Conservation (phyloP, 164 flowering plant genomes). For the Stephania cephalantha region DNA sequence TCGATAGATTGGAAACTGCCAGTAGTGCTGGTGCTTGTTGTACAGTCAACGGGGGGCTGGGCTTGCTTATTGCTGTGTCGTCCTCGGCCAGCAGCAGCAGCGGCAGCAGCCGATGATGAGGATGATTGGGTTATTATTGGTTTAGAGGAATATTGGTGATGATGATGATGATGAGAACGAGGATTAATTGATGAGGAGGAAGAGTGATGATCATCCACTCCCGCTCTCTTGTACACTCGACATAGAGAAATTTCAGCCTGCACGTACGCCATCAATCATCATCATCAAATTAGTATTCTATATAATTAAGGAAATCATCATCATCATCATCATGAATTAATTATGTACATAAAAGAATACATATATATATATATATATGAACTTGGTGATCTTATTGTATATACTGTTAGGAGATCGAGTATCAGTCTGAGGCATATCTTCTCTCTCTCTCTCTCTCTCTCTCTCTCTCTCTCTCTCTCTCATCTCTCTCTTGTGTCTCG, state of each 20-base stretch:
- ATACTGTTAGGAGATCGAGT: too few species aligned
- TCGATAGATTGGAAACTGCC: slow-evolving; percentile 16
- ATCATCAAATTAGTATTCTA: not conserved
- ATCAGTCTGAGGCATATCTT: not conserved
- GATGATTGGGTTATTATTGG: slow-evolving; percentile 18
- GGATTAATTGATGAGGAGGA: slow-evolving; percentile 64
- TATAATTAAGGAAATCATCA: not conserved
- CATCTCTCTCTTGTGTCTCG: not conserved
- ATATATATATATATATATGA: too few species aligned
- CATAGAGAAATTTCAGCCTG: slow-evolving; percentile 91
- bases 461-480: not conserved
- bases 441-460: not conserved
- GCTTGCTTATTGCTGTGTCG: slow-evolving; percentile 3
- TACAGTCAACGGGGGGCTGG: not conserved
- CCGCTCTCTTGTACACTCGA: slow-evolving; percentile 87
- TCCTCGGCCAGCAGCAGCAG: not conserved
- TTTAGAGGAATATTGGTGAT: slow-evolving; percentile 36
- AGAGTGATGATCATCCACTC: slow-evolving; percentile 70
- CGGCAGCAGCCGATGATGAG: too few species aligned
- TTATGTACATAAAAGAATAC: too few species aligned
- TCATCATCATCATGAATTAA: not conserved
- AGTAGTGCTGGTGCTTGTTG: slow-evolving; percentile 5
- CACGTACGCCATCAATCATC: not conserved
- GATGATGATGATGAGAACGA: slow-evolving; percentile 23
- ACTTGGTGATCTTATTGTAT: too few species aligned